Conservation (phyloP, 129 eudicot genomes). For the Centaurea solstitialis region DNA sequence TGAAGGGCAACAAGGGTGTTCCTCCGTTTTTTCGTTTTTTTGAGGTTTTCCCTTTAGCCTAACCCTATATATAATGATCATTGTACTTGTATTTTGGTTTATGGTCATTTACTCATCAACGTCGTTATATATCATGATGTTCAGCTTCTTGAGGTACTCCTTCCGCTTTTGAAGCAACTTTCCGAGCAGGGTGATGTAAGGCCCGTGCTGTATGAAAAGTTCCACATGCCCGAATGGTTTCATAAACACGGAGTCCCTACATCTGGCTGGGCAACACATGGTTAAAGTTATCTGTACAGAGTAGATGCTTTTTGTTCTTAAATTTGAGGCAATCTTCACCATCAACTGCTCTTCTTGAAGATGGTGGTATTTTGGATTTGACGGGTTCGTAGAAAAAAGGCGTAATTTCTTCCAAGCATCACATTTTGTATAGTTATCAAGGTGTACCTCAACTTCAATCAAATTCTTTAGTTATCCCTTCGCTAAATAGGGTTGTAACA, state of each 20-base stretch:
- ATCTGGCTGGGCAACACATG: slow-evolving; percentile 46
- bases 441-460: slow-evolving; percentile 11
- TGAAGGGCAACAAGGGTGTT: no score
- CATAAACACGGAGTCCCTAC: slow-evolving; percentile 87
- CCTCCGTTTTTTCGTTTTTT: no score
- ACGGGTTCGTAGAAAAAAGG: slow-evolving; percentile 20
- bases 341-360: not conserved
- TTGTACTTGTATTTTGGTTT: not conserved
- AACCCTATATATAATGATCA: no score
- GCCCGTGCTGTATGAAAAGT: slow-evolving; percentile 77
- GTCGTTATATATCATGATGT: not conserved
- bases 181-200: slow-evolving; percentile 82
- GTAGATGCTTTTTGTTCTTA: slow-evolving; percentile 30
- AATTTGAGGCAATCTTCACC: slow-evolving; percentile 36
- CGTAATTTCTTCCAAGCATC: slow-evolving; percentile 26
- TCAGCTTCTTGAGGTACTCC: slow-evolving; percentile 90
- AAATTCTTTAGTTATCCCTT: slow-evolving; percentile 22
- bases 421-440: slow-evolving; percentile 52
- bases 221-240: slow-evolving; percentile 98
- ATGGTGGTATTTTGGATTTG: slow-evolving; percentile 16
- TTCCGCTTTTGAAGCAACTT: slow-evolving; percentile 89
- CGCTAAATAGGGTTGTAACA: slow-evolving; percentile 16
- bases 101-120: not conserved
- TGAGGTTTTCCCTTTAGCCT: no score
- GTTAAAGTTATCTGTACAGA: slow-evolving; percentile 30